Evolutionary conservation across 2,329 filamentous ascomycete species (phyloP).

Genomic region (Penicillium sumatraense): DNA sequence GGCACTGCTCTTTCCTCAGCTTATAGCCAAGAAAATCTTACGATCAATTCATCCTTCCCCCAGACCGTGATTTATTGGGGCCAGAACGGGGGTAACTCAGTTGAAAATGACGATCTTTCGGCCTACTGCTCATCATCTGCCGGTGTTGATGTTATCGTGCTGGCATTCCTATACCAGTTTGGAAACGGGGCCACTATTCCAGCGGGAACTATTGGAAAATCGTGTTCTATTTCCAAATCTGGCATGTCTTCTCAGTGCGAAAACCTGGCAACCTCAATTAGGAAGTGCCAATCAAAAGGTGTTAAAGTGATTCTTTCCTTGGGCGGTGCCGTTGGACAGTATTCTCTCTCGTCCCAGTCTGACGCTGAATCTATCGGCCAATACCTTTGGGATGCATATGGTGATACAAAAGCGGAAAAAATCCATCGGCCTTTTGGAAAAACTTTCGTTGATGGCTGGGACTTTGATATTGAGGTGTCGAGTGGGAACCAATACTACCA

Average conservation of each 20-base stretch:
- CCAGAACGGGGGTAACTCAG: background rate
- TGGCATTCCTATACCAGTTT: constrained; percentile 25
- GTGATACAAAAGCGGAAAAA: constrained; percentile 44
- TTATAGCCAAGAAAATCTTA: no score
- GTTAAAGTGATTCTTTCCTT: constrained; percentile 54
- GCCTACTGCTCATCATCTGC: background rate
- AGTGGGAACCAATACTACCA: constrained; percentile 43
- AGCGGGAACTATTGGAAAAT: constrained; percentile 46
- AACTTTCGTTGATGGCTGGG: constrained; percentile 56
- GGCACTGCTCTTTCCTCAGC: no score
- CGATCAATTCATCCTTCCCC: no score
- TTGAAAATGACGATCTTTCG: no score
- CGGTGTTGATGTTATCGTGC: background rate
- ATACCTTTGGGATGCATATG: constrained; percentile 52
- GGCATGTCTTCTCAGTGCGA: constrained; percentile 38
- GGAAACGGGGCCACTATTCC: constrained; percentile 41
- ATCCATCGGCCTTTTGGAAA: constrained; percentile 32
- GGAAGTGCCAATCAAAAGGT: constrained; percentile 47
- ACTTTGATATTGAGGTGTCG: constrained; percentile 55
- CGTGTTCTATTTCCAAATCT: constrained; percentile 37
- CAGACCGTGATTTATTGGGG: background rate
- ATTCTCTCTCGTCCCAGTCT: constrained; percentile 37
- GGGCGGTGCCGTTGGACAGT: constrained; percentile 47
- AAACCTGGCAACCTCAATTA: constrained; percentile 45
- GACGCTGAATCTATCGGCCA: constrained; percentile 48